These are phyloP conservation scores for Sphenostylis stenocarpa DNA, from an alignment of 306 rosid species.

Conservation along the genomic window DNA sequence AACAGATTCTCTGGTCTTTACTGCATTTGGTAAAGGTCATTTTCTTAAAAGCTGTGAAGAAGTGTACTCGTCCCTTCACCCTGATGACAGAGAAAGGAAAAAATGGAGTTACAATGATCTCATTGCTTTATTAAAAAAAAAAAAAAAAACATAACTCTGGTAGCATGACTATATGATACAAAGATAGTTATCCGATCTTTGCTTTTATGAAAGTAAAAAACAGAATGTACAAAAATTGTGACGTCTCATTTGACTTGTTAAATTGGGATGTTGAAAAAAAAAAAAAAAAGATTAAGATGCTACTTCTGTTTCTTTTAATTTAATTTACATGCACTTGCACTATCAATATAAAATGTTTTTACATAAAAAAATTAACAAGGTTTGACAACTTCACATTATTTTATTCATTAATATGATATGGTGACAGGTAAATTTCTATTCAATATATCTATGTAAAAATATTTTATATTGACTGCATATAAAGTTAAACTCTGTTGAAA, in stretches of 20 bases:
- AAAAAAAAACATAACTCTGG: slow-evolving; percentile 30
- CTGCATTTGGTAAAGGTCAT: slow-evolving; percentile 74
- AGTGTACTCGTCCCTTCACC: slow-evolving; percentile 51
- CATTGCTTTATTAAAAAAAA: slow-evolving; percentile 48
- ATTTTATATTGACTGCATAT: background rate
- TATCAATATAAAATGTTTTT: no score
- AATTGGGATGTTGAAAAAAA: no score
- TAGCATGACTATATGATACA: slow-evolving; percentile 14
- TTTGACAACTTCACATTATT: no score
- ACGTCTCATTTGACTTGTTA: background rate
- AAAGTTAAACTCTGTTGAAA: background rate
- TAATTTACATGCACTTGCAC: no score
- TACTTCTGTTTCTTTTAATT: no score
- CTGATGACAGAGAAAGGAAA: slow-evolving; percentile 47
- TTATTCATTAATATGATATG: no score
- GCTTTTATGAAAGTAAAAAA: background rate
- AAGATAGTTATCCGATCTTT: background rate
- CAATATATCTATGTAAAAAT: background rate
- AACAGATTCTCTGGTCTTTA: slow-evolving; percentile 67
- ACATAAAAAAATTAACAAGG: no score
- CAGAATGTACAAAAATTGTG: background rate
- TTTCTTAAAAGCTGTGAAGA: slow-evolving; percentile 60
- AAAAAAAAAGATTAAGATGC: no score
- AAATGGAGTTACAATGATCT: slow-evolving; percentile 58
- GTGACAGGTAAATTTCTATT: no score